Percentiles rank a stretch among this genome's conserved stretches.
Evolutionary conservation across 192 early-diverging fungal genomes (phyloP).

Genomic region (Rhizophlyctis rosea): DNA sequence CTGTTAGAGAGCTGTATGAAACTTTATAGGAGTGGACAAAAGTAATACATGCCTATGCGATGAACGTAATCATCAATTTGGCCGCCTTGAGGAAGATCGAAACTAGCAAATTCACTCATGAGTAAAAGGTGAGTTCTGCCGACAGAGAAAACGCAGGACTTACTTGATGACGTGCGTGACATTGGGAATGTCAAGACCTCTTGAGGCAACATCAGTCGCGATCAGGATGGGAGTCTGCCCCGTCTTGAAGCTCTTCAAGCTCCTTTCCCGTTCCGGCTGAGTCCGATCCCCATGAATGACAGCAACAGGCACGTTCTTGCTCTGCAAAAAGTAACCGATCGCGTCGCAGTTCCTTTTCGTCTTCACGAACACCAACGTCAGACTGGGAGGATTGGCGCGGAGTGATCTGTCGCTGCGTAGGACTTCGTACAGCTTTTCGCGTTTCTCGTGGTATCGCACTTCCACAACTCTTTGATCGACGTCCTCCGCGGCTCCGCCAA

Average conservation of each 20-base stretch:
- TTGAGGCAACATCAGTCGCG: constrained; percentile 92
- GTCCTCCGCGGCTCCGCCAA: constrained; percentile 57
- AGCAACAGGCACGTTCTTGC: constrained; percentile 77
- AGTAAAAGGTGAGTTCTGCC: constrained; percentile 72
- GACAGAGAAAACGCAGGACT: constrained; percentile 52
- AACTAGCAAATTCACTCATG: constrained; percentile 85
- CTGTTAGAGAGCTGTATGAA: constrained; percentile 72
- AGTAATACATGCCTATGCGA: constrained; percentile 86
- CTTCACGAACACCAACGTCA: constrained; percentile 95
- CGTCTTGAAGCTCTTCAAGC: constrained; percentile 87
- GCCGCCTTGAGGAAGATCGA: constrained; percentile 94
- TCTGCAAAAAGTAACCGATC: constrained; percentile 70
- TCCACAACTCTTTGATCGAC: constrained; percentile 88
- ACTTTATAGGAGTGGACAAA: constrained; percentile 90
- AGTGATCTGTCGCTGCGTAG: constrained; percentile 32
- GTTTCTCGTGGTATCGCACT: constrained; percentile 88
- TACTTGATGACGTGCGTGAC: constrained; percentile 90
- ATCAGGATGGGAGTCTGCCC: constrained; percentile 86
- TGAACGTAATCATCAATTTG: constrained; percentile 99
- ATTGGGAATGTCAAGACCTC: constrained; percentile 92
- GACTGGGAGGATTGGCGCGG: constrained; percentile 26
- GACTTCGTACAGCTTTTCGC: constrained; percentile 78
- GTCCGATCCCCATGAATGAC: constrained; percentile 94
- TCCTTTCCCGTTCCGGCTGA: constrained; percentile 65
- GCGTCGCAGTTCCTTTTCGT: constrained; percentile 92